A percentile compares a stretch with the other conserved stretches of the same genome.
phyloP scores from a whole-genome alignment of 306 rosid species.

The Inga oerstediana region DNA sequence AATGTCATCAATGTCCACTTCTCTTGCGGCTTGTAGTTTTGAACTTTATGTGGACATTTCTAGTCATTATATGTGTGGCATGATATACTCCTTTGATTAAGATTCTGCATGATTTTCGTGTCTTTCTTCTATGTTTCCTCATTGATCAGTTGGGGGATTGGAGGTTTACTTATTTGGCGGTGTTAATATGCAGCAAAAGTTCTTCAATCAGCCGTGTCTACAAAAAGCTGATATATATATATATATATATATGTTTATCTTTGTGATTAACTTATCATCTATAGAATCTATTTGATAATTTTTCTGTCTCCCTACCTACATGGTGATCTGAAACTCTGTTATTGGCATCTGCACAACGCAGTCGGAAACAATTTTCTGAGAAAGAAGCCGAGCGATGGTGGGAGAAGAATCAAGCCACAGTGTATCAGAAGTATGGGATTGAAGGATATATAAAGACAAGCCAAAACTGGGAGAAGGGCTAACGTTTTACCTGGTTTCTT shows the following conservation, averaged over 20 bases:
- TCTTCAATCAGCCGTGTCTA: background rate
- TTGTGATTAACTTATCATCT: too few relatives aligned
- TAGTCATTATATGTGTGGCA: background rate
- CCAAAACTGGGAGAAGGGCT: conserved; percentile 49
- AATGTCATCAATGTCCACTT: background rate
- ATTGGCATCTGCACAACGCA: conserved; percentile 33
- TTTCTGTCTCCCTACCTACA: background rate
- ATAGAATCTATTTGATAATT: background rate
- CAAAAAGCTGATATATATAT: background rate
- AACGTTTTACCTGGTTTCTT: conserved; percentile 35
- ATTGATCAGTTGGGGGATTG: background rate
- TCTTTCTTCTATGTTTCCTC: background rate
- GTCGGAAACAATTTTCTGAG: conserved; percentile 71
- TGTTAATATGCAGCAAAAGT: too few relatives aligned
- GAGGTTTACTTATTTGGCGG: background rate
- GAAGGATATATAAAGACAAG: conserved; percentile 62
- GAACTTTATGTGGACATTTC: background rate
- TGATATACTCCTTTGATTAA: background rate
- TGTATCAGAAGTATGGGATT: conserved; percentile 64
- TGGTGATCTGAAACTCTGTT: conserved; percentile 32
- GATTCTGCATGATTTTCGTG: background rate
- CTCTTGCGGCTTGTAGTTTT: background rate
- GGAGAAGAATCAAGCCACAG: conserved; percentile 73
- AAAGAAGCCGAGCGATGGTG: conserved; percentile 82
- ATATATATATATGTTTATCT: background rate